Percentiles rank a stretch among this genome's conserved stretches.
Evolutionary conservation across 192 early-diverging fungal species (phyloP).

Genomic region (Piromyces sp.): DNA sequence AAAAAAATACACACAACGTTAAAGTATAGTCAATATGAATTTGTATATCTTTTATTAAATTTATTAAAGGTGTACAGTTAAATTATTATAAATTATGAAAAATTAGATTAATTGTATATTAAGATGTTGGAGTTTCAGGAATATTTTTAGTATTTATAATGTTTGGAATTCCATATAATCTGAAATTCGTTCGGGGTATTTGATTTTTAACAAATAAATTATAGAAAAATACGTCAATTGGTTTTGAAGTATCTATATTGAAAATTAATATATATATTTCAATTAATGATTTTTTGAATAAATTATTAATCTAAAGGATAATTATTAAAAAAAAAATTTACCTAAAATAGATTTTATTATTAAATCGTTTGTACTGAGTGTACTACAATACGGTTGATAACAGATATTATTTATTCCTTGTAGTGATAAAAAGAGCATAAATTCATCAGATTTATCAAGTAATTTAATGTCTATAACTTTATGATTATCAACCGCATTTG

Average conservation of each 20-base stretch:
- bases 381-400: not conserved
- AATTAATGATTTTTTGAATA: too few species aligned
- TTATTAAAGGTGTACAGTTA: too few species aligned
- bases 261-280: too few species aligned
- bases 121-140: not conserved
- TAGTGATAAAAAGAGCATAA: not conserved
- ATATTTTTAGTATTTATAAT: not conserved
- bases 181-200: not conserved
- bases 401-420: not conserved
- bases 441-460: not conserved
- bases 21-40: too few species aligned
- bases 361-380: not conserved
- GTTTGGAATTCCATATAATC: not conserved
- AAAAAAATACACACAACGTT: not conserved
- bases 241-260: not conserved
- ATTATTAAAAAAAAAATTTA: too few species aligned
- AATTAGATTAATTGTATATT: too few species aligned
- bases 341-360: not conserved
- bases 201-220: not conserved
- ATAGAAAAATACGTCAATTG: not conserved
- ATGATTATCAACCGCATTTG: not conserved
- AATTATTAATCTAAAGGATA: too few species aligned
- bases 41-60: too few species aligned
- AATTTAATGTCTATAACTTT: not conserved
- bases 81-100: too few species aligned